Conservation (phyloP, 108 stramenopile genomes). For the Pseudonitzschia delicatissima region DNA sequence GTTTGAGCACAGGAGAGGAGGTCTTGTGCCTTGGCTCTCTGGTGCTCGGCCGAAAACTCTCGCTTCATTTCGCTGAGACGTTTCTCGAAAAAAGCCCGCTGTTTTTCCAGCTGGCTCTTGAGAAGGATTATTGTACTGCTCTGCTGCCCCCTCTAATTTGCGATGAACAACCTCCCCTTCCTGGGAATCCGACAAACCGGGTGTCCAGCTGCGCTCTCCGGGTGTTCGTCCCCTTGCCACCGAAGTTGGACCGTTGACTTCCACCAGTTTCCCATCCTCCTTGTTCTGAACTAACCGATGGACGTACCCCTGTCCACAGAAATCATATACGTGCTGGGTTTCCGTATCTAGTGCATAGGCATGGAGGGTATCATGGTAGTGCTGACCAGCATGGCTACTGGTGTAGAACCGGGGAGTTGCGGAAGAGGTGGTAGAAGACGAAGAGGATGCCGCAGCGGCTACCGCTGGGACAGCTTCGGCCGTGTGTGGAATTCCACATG, state of each 20-base stretch:
- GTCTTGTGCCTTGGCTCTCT: slow-evolving; percentile 13
- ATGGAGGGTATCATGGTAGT: slow-evolving; percentile 89
- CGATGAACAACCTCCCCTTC: slow-evolving; percentile 88
- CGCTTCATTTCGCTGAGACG: slow-evolving; percentile 68
- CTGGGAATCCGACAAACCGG: slow-evolving; percentile 63
- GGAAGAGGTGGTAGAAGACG: neutral
- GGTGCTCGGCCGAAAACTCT: slow-evolving; percentile 30
- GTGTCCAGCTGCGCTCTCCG: slow-evolving; percentile 56
- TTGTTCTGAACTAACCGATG: slow-evolving; percentile 89
- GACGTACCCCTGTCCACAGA: slow-evolving; percentile 93
- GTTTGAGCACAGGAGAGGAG: slow-evolving; percentile 69
- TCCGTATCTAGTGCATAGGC: slow-evolving; percentile 95
- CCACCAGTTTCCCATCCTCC: slow-evolving; percentile 92
- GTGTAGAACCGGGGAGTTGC: slow-evolving; percentile 5
- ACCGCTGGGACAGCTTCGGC: slow-evolving; percentile 33
- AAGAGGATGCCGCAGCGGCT: neutral
- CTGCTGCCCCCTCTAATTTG: slow-evolving; percentile 86
- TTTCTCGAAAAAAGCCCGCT: slow-evolving; percentile 85
- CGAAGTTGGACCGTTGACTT: slow-evolving; percentile 73
- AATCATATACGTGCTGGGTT: slow-evolving; percentile 96
- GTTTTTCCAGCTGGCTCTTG: slow-evolving; percentile 88
- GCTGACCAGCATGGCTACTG: slow-evolving; percentile 70
- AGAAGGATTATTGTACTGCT: slow-evolving; percentile 86
- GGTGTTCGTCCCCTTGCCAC: slow-evolving; percentile 3
- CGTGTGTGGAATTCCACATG: slow-evolving; percentile 32